These are phyloP conservation scores for Globisporangium alternatum DNA, from an alignment of 352 stramenopile genomes.

Conservation along the genomic window DNA sequence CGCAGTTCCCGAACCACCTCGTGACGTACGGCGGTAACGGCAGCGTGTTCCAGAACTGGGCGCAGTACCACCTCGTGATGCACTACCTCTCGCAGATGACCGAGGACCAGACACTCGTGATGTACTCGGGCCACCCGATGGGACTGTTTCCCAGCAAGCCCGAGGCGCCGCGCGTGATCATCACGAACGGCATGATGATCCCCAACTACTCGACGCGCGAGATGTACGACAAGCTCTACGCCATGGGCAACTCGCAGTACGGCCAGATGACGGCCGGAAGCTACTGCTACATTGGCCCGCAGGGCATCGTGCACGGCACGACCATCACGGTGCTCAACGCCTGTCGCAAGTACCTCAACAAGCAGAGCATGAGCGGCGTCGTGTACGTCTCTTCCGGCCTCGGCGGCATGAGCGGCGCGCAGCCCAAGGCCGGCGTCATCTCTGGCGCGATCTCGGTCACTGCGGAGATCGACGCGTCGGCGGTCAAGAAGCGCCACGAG, in stretches of 20 bases:
- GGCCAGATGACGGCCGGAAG: constrained; percentile 90
- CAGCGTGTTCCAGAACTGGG: constrained; percentile 89
- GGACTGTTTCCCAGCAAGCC: constrained; percentile 78
- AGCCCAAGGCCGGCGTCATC: constrained; percentile 85
- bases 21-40: constrained; percentile 90
- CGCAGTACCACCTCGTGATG: constrained; percentile 87
- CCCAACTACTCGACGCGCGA: constrained; percentile 86
- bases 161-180: constrained; percentile 76
- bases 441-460: constrained; percentile 84
- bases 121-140: constrained; percentile 89
- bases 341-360: constrained; percentile 82
- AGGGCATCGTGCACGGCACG: constrained; percentile 89
- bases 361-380: constrained; percentile 65
- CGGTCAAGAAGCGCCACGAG: too few species aligned
- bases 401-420: constrained; percentile 85
- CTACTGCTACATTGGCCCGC: constrained; percentile 91
- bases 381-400: constrained; percentile 87
- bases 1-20: constrained; percentile 85
- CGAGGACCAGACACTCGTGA: constrained; percentile 86
- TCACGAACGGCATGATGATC: constrained; percentile 91
- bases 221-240: constrained; percentile 88
- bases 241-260: constrained; percentile 84
- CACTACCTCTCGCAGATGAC: constrained; percentile 86
- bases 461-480: constrained; percentile 35
- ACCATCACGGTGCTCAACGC: constrained; percentile 90